Percentiles rank a stretch among this genome's conserved stretches.
Evolutionary conservation across 2,329 filamentous ascomycete species (phyloP).

Genomic region (Nannizziopsis arthrosporioides): DNA sequence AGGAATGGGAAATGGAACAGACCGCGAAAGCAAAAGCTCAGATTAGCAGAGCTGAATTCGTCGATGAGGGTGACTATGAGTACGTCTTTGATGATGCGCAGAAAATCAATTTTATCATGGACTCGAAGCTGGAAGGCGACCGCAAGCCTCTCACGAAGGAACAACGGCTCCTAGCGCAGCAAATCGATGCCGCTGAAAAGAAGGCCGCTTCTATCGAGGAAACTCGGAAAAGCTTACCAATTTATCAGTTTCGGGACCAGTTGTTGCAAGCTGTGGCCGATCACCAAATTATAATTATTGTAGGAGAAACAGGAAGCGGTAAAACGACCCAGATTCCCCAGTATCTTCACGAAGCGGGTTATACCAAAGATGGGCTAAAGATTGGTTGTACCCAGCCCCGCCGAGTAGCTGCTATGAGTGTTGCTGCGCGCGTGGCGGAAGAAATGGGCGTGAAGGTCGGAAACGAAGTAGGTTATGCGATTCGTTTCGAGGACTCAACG

Average conservation of each 20-base stretch:
- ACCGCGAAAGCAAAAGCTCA: constrained; percentile 77
- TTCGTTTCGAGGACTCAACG: constrained; percentile 87
- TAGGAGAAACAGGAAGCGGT: constrained; percentile 87
- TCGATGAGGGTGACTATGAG: constrained; percentile 74
- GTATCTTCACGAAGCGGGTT: constrained; percentile 84
- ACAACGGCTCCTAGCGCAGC: constrained; percentile 63
- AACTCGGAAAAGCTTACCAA: constrained; percentile 77
- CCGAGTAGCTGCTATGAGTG: constrained; percentile 92
- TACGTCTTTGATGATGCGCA: constrained; percentile 86
- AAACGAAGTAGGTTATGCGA: constrained; percentile 84
- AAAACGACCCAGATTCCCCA: constrained; percentile 95
- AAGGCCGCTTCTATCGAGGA: constrained; percentile 83
- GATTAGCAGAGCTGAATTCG: constrained; percentile 60
- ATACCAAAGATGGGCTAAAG: constrained; percentile 70
- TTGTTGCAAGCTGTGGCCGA: constrained; percentile 77
- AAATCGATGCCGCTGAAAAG: constrained; percentile 78
- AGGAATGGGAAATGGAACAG: constrained; percentile 92
- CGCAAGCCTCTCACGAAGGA: constrained; percentile 62
- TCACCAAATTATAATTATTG: constrained; percentile 79
- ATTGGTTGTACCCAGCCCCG: constrained; percentile 90
- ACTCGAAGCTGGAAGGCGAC: constrained; percentile 60
- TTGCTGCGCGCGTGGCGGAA: constrained; percentile 89
- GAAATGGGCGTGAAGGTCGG: constrained; percentile 86
- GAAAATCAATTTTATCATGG: constrained; percentile 72
- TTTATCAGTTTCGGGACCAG: constrained; percentile 75